Evolutionary conservation across 2,329 filamentous ascomycete species (phyloP).

Genomic region (Penicillium italicum): DNA sequence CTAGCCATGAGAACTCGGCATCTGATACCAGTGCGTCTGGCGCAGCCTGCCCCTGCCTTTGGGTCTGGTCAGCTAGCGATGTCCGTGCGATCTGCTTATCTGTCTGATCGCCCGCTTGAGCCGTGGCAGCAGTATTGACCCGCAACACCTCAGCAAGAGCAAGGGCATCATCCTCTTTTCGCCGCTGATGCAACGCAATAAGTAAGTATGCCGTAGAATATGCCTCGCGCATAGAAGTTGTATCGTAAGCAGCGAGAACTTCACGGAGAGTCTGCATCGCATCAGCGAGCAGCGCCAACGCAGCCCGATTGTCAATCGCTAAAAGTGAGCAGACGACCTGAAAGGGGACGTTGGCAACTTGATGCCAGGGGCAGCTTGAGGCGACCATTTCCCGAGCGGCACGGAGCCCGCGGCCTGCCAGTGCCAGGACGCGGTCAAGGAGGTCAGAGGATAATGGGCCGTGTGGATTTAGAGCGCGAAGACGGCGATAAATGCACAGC

Average conservation of each 20-base stretch:
- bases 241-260: constrained; percentile 46
- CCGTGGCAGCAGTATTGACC: constrained; percentile 32
- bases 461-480: constrained; percentile 50
- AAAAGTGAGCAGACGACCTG: constrained; percentile 56
- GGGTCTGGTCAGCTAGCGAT: background rate
- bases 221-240: constrained; percentile 51
- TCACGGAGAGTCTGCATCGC: constrained; percentile 50
- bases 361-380: constrained; percentile 53
- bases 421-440: constrained; percentile 47
- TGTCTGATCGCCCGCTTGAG: constrained; percentile 7
- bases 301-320: constrained; percentile 52
- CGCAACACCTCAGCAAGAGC: constrained; percentile 41
- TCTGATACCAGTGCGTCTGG: constrained; percentile 28
- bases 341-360: constrained; percentile 59
- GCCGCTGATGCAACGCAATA: constrained; percentile 51
- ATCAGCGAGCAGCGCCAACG: constrained; percentile 48
- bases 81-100: background rate
- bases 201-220: constrained; percentile 54
- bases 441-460: constrained; percentile 39
- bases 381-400: constrained; percentile 49
- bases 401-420: constrained; percentile 46
- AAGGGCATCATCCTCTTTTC: constrained; percentile 46
- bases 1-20: constrained; percentile 43
- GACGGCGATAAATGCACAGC: constrained; percentile 54
- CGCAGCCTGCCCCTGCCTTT: constrained; percentile 4